Conservation (phyloP, 345 rosid species). For the Hypericum perforatum region DNA sequence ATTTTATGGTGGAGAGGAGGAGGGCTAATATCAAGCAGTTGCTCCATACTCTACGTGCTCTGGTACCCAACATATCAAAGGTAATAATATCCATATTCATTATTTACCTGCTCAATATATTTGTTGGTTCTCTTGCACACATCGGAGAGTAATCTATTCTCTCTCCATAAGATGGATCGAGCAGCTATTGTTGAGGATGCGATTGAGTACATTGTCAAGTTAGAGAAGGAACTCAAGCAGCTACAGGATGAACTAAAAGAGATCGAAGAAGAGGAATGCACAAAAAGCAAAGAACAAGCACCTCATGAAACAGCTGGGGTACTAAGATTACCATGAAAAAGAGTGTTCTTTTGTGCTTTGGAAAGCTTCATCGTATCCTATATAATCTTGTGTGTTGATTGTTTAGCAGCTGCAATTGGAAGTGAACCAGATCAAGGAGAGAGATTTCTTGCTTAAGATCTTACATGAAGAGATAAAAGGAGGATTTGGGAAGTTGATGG, state of each 20-base stretch:
- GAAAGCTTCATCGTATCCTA: neutral
- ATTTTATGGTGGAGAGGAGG: conserved; percentile 69
- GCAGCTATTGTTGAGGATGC: conserved; percentile 61
- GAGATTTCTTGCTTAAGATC: conserved; percentile 45
- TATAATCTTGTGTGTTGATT: conserved; percentile 2
- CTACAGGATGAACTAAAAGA: conserved; percentile 52
- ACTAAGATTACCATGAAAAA: neutral
- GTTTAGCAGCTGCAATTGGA: conserved; percentile 40
- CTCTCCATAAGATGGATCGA: conserved; percentile 54
- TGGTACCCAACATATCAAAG: conserved; percentile 81
- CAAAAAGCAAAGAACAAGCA: conserved; percentile 13
- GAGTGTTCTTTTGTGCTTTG: neutral
- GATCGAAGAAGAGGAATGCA: conserved; percentile 32
- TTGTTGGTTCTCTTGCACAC: conserved; percentile 1
- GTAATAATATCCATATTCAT: conserved; percentile 23
- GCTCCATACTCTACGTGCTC: conserved; percentile 43
- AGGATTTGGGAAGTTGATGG: conserved; percentile 55
- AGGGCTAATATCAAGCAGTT: conserved; percentile 51
- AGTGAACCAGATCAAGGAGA: conserved; percentile 41
- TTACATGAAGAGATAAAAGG: conserved; percentile 32
- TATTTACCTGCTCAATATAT: neutral
- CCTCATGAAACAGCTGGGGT: neutral
- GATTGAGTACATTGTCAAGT: conserved; percentile 51
- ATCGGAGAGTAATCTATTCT: conserved; percentile 1
- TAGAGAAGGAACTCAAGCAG: conserved; percentile 35